phyloP scores from a whole-genome alignment of 345 rosid species.

The Jatropha curcas region DNA sequence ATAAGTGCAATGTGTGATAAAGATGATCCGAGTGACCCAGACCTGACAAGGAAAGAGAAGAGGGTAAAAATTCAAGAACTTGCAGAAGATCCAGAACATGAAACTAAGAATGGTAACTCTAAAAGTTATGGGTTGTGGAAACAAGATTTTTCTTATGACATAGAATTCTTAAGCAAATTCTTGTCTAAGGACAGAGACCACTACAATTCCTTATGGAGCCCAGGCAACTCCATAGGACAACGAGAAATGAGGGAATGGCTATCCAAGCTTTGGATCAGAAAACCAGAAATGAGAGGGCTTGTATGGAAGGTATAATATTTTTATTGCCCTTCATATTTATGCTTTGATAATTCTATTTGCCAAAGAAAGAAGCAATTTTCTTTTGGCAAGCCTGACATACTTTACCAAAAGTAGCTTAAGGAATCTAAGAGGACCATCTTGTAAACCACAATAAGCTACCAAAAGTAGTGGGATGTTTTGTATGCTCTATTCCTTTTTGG shows the following conservation, averaged over 20 bases:
- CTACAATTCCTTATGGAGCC: conserved; percentile 81
- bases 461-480: no score
- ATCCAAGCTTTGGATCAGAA: conserved; percentile 73
- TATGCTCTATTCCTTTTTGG: no score
- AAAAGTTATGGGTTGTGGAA: conserved; percentile 53
- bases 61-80: conserved; percentile 46
- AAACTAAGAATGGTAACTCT: conserved; percentile 33
- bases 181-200: conserved; percentile 88
- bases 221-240: conserved; percentile 84
- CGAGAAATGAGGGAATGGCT: conserved; percentile 97
- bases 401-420: neutral
- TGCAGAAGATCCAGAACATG: conserved; percentile 33
- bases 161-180: conserved; percentile 59
- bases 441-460: neutral
- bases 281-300: conserved; percentile 73
- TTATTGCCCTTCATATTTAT: conserved; percentile 8
- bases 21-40: conserved; percentile 48
- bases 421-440: neutral
- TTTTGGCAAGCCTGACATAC: neutral
- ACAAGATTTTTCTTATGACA: conserved; percentile 65
- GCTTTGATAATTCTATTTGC: neutral
- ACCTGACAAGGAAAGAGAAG: conserved; percentile 81
- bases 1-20: conserved; percentile 30
- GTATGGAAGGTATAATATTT: conserved; percentile 73
- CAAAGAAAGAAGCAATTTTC: conserved; percentile 7